These are phyloP conservation scores for Hsuehochloa calcarea DNA, from an alignment of 176 grass and related monocot species.

Conservation along the genomic window DNA sequence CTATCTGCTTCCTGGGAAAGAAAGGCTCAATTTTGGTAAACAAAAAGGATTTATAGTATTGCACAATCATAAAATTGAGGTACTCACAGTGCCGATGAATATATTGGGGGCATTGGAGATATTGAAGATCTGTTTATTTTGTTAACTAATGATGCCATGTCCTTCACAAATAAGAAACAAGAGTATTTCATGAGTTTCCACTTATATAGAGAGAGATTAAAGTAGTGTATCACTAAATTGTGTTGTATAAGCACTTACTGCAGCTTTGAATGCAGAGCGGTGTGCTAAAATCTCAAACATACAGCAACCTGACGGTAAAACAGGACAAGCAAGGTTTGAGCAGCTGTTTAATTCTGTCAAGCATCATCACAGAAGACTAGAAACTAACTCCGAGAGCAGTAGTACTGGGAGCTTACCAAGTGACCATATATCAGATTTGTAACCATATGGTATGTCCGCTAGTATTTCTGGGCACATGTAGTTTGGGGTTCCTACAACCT, in stretches of 20 bases:
- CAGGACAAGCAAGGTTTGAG: background rate
- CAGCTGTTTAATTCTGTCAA: conserved; percentile 12
- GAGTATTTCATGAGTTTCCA: conserved; percentile 17
- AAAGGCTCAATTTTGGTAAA: conserved; percentile 18
- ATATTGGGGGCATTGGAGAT: conserved; percentile 80
- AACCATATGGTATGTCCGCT: conserved; percentile 80
- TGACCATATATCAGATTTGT: conserved; percentile 89
- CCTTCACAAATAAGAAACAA: conserved; percentile 39
- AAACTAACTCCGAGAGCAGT: background rate
- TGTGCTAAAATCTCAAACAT: conserved; percentile 96
- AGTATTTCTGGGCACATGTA: conserved; percentile 94
- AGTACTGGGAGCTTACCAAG: conserved; percentile 47
- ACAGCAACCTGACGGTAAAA: conserved; percentile 68
- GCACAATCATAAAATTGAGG: background rate
- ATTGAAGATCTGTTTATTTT: conserved; percentile 93
- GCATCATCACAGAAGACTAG: background rate
- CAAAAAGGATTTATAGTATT: background rate
- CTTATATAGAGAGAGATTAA: background rate
- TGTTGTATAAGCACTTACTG: conserved; percentile 45
- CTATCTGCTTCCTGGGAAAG: conserved; percentile 68
- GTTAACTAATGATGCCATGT: conserved; percentile 78
- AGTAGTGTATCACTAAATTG: background rate
- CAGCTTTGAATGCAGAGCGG: conserved; percentile 72
- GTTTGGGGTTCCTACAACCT: conserved; percentile 87
- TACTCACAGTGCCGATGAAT: conserved; percentile 72